phyloP scores from a whole-genome alignment of 202 grass and related monocot genomes.

The Schoenoplectus triqueter region DNA sequence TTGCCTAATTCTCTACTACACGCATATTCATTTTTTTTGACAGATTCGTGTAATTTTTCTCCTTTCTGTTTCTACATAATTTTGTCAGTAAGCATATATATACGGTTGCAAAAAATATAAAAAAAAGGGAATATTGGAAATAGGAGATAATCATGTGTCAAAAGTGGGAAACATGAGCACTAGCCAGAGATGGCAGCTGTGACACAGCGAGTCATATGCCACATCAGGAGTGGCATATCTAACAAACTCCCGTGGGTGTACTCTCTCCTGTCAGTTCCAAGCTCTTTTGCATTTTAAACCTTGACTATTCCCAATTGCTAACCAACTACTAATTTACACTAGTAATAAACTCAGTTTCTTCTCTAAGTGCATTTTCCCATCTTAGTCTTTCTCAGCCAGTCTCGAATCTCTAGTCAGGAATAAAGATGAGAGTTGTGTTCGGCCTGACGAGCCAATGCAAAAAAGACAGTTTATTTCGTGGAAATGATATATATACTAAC shows the following conservation, averaged over 20 bases:
- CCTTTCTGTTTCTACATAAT: too few species aligned
- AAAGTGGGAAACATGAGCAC: conserved; percentile 24
- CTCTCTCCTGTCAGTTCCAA: conserved; percentile 28
- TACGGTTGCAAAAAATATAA: too few species aligned
- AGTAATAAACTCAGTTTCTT: not conserved
- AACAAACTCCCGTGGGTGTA: conserved; percentile 53
- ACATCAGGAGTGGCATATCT: conserved; percentile 43
- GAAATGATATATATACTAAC: too few species aligned
- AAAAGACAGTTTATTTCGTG: too few species aligned
- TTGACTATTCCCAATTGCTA: not conserved
- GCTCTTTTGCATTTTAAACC: not conserved
- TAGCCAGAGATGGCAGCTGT: not conserved
- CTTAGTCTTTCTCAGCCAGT: too few species aligned
- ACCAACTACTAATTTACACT: not conserved
- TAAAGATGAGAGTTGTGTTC: too few species aligned
- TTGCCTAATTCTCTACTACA: too few species aligned
- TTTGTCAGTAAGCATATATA: not conserved
- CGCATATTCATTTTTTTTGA: too few species aligned
- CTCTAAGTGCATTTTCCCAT: not conserved
- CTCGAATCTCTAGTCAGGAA: too few species aligned
- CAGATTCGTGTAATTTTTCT: too few species aligned
- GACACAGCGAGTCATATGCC: conserved; percentile 40
- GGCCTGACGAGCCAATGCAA: too few species aligned
- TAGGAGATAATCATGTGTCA: conserved; percentile 1
- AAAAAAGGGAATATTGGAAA: not conserved